Evolutionary conservation across 768 basidiomycete genomes (phyloP), one percentile per base, ranked within the genome.

Genomic region (Xerocomellus dryophilus): DNA sequence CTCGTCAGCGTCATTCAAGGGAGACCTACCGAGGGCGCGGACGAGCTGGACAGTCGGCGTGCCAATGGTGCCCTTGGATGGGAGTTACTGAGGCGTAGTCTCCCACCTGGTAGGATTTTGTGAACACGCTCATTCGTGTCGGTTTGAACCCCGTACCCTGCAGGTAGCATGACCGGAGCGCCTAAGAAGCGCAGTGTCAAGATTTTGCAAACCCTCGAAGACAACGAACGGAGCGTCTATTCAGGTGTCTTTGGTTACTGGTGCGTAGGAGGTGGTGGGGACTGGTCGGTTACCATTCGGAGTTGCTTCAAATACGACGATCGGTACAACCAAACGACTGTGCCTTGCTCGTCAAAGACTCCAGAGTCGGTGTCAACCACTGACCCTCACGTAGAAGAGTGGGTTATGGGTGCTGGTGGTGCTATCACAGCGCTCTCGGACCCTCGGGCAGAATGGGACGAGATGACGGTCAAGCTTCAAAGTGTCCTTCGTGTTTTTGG

Each of bases 121-220:
- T 51, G 42, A 27, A 41, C n/a, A 43, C 51, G 12, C 5, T 17
- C 20, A 15, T 38, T 41, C 15, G 14, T 50, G 6, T 53, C 21
- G 25, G 14, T 34, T 42, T 56, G 54, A 51, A 46, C 51, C 17
- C 31, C 15, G 20, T 39, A 4, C 15, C 17, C 18, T 43, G 31
- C 56, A 94, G 93, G 93, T 2, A 94, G 92, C 54, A 98, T 98
- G 95, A 98, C 95, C 2, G 95, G 95, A 34, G 95, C 95, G 0
- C 95, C 95, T 0, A 98, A 98, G 74, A 88, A 96, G 63, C 85
- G 95, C 31, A 92, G 90, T 51, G 86, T 97, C 8, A 90, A 97
- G 70, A 86, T 98, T 34, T 78, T 98, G 8, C 88, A 90, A 57
- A 76, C 75, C 1, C 78, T 97, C 3, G 95, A 98, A 69, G 80